Evolutionary conservation across 2,329 filamentous ascomycete species (phyloP).

Genomic region (Pseudogymnoascus sp.): DNA sequence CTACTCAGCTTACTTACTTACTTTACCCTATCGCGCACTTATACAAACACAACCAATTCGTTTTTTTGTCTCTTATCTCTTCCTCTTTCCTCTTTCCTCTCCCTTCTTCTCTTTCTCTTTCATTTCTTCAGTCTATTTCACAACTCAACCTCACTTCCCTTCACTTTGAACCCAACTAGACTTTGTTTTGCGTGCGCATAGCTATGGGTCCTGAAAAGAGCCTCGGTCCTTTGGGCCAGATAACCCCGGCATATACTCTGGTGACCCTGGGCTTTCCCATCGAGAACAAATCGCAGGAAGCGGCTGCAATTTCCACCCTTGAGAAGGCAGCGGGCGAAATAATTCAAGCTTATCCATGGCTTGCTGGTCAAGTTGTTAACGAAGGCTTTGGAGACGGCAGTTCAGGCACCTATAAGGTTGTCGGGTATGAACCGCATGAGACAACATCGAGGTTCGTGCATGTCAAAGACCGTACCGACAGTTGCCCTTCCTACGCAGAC

Average conservation of each 20-base stretch:
- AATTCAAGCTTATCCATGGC: conserved; percentile 6
- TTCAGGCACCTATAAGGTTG: conserved; percentile 8
- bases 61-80: not conserved
- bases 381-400: conserved; percentile 3
- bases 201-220: not conserved
- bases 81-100: not conserved
- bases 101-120: not conserved
- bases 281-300: not conserved
- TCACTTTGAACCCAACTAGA: not conserved
- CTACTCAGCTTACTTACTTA: not conserved
- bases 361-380: conserved; percentile 8
- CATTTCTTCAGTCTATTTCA: not conserved
- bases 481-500: not conserved
- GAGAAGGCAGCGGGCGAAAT: not conserved
- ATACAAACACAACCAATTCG: not conserved
- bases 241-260: not conserved
- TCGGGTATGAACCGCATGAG: not conserved
- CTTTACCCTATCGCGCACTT: not conserved
- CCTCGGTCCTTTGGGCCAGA: not conserved
- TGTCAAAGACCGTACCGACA: not conserved
- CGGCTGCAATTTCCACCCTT: not conserved
- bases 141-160: not conserved
- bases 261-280: not conserved
- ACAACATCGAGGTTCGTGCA: not conserved
- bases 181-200: not conserved